Evolutionary conservation across 306 rosid genomes (phyloP), one percentile per base, ranked within the genome.

Genomic region (Styphnolobium japonicum): DNA sequence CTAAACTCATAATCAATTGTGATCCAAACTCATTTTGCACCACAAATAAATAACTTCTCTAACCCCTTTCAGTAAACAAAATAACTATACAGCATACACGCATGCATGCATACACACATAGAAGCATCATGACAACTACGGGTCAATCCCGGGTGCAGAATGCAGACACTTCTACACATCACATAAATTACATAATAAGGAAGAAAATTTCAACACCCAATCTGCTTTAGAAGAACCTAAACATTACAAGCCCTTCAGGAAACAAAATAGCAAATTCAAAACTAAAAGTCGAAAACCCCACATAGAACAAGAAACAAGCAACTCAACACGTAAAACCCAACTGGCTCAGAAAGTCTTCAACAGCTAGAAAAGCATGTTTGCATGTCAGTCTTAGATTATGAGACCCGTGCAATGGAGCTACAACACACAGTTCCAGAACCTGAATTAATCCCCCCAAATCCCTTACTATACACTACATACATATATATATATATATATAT

Each of bases 251-350:
- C 31, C 56, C 63, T 2, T 5, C 40, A 58, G 33, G 16, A 71
- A 10, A 14, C 34, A 18, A 58, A 63, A 33, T 45, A 10, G 39
- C 63, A 67, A 64, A 51, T 19, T 29, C 19, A 53, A n/a, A 15
- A n/a, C 53, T 18, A 64, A 36, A 36, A 19, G 2, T n/a, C n/a
- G 11, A 12, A 9, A 4, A 22, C 4, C 49, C 49, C 39, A 10
- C 43, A 42, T 23, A 74, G n/a, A 66, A 33, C 34, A 33, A 51
- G 39, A 83, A 81, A 75, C 58, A 63, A 80, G 7, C 33, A 37
- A 74, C 83, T 48, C 19, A 64, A 64, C 51, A 37, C 46, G 21
- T 25, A n/a, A 64, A 12, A 31, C 14, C 21, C 37, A 67, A 52
- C 53, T 27, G 37, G 55, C 42, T 8, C 37, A 8, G 21, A 66